Evolutionary conservation across 2,329 filamentous ascomycete genomes (phyloP), one percentile per base, ranked within the genome.

Genomic region (Verticillium zaregamsianum): DNA sequence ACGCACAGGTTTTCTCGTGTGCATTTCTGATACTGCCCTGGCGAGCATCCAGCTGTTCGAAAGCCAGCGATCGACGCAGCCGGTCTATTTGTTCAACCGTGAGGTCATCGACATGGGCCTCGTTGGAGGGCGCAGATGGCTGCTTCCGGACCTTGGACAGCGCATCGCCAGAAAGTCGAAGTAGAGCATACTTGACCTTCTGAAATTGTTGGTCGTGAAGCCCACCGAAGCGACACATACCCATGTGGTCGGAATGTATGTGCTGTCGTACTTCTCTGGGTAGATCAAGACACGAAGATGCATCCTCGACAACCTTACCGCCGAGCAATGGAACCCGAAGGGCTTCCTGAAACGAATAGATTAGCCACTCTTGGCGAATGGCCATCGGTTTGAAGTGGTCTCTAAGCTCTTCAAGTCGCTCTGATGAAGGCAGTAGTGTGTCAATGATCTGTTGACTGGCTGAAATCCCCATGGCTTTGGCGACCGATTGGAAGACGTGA

Each of bases 1-100:
- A 82, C 61, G 68, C 66, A 62, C 77, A 81, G 0, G 78, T 78
- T 23, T 68, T 70, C 0, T 63, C 61, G 61, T 79, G 68, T 0
- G 78, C 77, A 0, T 68, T 64, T 45, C 20, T 52, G 20, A 82
- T 76, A 0, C 57, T 74, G 2, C 64, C 66, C 9, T 75, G 71
- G 0, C 76, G 75, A 49, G 72, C 68, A 60, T 77, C 71, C 0
- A 80, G 75, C 37, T 77, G 69, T 0, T 73, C 67, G 20, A 79
- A 80, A 15, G 61, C 61, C 0, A 80, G 65, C 0, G 74, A 75
- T 0, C 75, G 45, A 25, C n/a, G n/a, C 20, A 52, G 20, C 3
- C 8, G n/a, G 9, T 52, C 12, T 20, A 9, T 52, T 25, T 52
- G 45, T 5, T 52, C 45, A 23, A 14, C 45, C 20, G 45, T 52